phyloP scores from a whole-genome alignment of 805 yeast genomes.

The Maudiozyma saulgeensis region DNA sequence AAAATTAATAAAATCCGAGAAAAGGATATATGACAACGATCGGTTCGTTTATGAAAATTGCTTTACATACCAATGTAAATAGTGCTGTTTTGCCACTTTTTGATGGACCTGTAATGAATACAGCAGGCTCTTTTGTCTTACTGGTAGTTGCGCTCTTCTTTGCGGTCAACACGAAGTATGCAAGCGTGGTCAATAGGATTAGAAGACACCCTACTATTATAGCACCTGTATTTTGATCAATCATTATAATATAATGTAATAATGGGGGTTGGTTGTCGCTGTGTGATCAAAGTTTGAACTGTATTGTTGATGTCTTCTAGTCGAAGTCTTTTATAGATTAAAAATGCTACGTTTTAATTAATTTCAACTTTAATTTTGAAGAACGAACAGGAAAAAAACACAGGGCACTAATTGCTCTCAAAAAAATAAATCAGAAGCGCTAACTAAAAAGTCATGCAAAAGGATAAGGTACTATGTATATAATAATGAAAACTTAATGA shows the following conservation, averaged over 20 bases:
- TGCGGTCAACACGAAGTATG: neutral
- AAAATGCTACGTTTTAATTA: too few relatives aligned
- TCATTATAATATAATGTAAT: neutral
- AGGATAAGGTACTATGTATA: too few relatives aligned
- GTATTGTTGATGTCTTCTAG: too few relatives aligned
- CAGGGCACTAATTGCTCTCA: too few relatives aligned
- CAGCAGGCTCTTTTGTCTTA: constrained; percentile 36
- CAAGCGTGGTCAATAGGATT: neutral
- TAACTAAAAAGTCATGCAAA: too few relatives aligned
- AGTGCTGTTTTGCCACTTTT: constrained; percentile 60
- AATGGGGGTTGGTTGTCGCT: neutral
- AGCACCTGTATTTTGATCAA: neutral
- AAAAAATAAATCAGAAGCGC: too few relatives aligned
- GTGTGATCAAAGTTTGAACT: too few relatives aligned
- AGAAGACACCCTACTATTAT: neutral
- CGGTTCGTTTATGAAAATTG: neutral
- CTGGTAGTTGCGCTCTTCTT: neutral
- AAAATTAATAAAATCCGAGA: too few relatives aligned
- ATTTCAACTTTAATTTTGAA: too few relatives aligned
- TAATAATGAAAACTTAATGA: too few relatives aligned
- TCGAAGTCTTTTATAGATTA: neutral
- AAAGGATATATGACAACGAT: neutral
- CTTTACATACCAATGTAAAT: constrained; percentile 20
- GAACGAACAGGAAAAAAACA: too few relatives aligned
- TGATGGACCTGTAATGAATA: constrained; percentile 55